Evolutionary conservation across 768 basidiomycete genomes (phyloP), one percentile per base, ranked within the genome.

Genomic region (Candolleomyces eurysporus): DNA sequence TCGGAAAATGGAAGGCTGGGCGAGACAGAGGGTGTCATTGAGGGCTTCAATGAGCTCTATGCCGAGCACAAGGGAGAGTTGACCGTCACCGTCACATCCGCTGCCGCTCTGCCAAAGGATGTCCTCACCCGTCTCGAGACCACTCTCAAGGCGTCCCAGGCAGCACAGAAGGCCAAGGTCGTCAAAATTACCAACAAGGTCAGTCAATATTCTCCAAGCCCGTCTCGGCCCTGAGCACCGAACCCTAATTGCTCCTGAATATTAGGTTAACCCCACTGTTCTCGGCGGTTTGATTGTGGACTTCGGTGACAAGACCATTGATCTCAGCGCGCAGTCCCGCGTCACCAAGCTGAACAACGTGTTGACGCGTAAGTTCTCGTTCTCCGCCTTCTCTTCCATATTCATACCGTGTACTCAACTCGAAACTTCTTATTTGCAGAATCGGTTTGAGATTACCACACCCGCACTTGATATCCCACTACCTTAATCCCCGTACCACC

Each of bases 271-370:
- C 81, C 88, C 94, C 48, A 78, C 86, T n/a, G 80, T 98, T 60
- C 77, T 98, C 64, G 97, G 96, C 61, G 97, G 97, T 55, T 75
- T 98, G 61, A 83, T 98, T 63, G 89, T 99, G 53, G 97, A 99
- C 78, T 94, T 99, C 71, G 96, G 95, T 64, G 97, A 98, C 82
- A 96, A 96, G 82, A 94, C 94, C 57, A 91, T 99, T 68, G 97
- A 99, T 78, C 84, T 98, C 61, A 96, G 93, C 67, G 95, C 96
- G 59, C 89, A 88, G 53, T 94, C 93, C 39, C 92, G 93, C 58
- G 94, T 98, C 69, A 96, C 89, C 73, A 96, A 95, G 77, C 86
- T 98, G 72, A 98, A 98, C 84, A 86, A 85, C 66, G 83, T 90
- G 69, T 80, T 98, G 55, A 84, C 90, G 72, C 87, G 94, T 93